Conservation (phyloP, 164 flowering plant genomes). For the Macadamia tetraphylla region DNA sequence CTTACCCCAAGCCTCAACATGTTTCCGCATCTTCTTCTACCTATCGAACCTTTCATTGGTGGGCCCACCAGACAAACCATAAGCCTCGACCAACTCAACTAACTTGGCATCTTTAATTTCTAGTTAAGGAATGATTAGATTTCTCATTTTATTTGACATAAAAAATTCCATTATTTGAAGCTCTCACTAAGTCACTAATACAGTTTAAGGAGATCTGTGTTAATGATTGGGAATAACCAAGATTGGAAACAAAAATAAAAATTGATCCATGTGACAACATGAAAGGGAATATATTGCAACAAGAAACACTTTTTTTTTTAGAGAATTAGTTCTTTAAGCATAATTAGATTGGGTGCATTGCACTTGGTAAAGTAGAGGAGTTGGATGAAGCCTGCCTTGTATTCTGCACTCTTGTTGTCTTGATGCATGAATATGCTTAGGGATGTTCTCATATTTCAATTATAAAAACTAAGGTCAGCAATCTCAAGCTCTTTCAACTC, state of each 20-base stretch:
- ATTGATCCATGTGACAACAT: background rate
- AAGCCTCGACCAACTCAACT: slow-evolving; percentile 2
- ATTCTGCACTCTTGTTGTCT: background rate
- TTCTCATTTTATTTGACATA: background rate
- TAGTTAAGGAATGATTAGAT: slow-evolving; percentile 3
- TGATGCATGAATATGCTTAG: slow-evolving; percentile 7
- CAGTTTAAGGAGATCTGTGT: background rate
- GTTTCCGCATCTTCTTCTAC: background rate
- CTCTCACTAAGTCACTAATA: too few species aligned
- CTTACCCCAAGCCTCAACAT: background rate
- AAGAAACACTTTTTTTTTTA: too few species aligned
- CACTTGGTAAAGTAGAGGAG: slow-evolving; percentile 2
- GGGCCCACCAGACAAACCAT: slow-evolving; percentile 3
- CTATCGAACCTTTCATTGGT: background rate
- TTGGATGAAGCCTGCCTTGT: background rate
- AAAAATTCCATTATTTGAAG: background rate
- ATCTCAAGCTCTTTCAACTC: too few species aligned
- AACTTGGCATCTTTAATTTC: slow-evolving; percentile 5
- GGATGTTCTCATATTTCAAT: too few species aligned
- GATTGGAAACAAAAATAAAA: background rate
- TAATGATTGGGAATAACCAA: background rate
- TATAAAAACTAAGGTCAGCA: too few species aligned
- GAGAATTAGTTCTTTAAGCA: too few species aligned
- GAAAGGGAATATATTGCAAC: too few species aligned
- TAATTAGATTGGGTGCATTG: slow-evolving; percentile 10